Evolutionary conservation across 78 protist species (phyloP), one percentile per base, ranked within the genome.

Genomic region (Cavenderia fasciculata): DNA sequence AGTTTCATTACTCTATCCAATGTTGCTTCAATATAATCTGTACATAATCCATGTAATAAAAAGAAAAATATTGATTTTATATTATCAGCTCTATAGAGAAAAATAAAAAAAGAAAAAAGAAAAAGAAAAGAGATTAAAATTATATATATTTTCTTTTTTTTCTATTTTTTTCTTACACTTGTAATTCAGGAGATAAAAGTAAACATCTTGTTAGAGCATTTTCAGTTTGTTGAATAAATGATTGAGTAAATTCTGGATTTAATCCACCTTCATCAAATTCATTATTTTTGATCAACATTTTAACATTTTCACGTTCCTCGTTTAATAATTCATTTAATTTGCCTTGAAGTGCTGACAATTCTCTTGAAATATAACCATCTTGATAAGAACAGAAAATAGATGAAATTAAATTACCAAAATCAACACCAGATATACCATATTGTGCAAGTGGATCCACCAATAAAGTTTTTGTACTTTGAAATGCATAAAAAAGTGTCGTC

Each of bases 241-340:
- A 56, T 40, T 82, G 90, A 12, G 90, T 82, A n/a, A 82, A 54
- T 34, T 82, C 90, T 27, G 34, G 90, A 57, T 82, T 82, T 41
- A 82, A 68, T 29, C 90, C 90, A 27, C 56, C 78, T 25, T 82
- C 90, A 7, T 57, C 38, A 33, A 36, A 75, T 38, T 57, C 36
- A 4, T 8, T 25, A 23, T 40, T 18, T 41, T 33, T 46, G 16
- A 59, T 54, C 0, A 61, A 4, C 0, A 25, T 21, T 23, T 44
- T 31, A 14, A 66, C 14, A 36, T 63, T 59, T 21, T 82, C 78
- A 41, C 40, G 38, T 29, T 82, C 90, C 7, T 82, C 90, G 0
- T 1, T 21, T 5, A 82, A 10, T 27, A 23, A 25, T 2, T 40
- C 29, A 1, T 27, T 19, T 5, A 68, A 68, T 25, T 57, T 56